Percentiles rank a stretch among this genome's conserved stretches.
Evolutionary conservation across 345 rosid species (phyloP).

Genomic region (Combretum micranthum): DNA sequence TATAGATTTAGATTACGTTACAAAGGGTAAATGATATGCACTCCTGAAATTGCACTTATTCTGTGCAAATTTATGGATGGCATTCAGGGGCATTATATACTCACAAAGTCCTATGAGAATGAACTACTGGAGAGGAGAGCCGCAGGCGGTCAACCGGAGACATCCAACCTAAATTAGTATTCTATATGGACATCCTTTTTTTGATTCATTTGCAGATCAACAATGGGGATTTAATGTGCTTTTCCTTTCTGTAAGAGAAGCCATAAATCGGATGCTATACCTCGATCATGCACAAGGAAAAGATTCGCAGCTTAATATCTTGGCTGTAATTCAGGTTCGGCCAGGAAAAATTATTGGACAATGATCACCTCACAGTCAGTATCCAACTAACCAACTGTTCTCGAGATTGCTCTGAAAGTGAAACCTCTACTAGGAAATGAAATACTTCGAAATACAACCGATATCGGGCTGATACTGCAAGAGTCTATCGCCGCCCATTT

Average conservation of each 20-base stretch:
- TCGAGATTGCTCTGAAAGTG: no score
- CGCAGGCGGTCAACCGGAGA: neutral
- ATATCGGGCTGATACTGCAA: no score
- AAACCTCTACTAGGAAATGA: no score
- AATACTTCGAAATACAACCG: no score
- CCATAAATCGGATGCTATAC: no score
- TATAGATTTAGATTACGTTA: neutral
- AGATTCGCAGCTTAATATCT: no score
- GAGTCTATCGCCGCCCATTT: neutral
- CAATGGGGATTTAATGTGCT: neutral
- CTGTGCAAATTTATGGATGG: slow-evolving; percentile 1
- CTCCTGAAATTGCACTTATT: neutral
- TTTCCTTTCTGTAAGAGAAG: neutral
- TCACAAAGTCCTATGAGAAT: neutral
- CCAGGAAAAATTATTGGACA: no score
- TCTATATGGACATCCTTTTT: neutral
- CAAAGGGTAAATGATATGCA: neutral
- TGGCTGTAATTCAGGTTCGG: no score
- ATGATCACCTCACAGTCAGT: no score
- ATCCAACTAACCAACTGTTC: no score
- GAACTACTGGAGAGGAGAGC: neutral
- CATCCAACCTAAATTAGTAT: neutral
- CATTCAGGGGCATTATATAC: neutral
- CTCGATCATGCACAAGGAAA: no score
- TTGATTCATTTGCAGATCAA: neutral